Percentiles rank a stretch among this genome's conserved stretches.
phyloP scores from a whole-genome alignment of 192 early-diverging fungal species.

The Umbelopsis ramanniana region DNA sequence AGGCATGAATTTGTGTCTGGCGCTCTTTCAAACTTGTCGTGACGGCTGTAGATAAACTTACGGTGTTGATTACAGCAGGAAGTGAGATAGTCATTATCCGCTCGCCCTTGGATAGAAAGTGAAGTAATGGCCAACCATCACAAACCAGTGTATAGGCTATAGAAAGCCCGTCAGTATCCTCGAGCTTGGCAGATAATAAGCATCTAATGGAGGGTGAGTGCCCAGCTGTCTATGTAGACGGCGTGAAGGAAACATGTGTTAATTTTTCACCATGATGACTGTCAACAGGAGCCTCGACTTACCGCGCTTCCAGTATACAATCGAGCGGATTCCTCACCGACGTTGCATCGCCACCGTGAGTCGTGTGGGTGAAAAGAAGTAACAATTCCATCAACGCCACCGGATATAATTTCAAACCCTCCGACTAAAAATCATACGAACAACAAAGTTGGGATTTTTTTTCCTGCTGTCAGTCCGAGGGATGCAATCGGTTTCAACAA shows the following conservation, averaged over 20 bases:
- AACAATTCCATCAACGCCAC: conserved; percentile 36
- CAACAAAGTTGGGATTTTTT: neutral
- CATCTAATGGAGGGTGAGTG: conserved; percentile 31
- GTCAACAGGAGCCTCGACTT: neutral
- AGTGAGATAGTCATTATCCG: conserved; percentile 27
- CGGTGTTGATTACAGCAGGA: conserved; percentile 35
- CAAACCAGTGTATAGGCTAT: conserved; percentile 41
- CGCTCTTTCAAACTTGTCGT: neutral
- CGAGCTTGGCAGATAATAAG: conserved; percentile 29
- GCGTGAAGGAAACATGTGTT: neutral
- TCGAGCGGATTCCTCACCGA: conserved; percentile 37
- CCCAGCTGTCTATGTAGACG: conserved; percentile 11
- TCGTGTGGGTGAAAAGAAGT: conserved; percentile 36
- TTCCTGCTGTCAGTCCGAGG: neutral
- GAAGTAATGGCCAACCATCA: conserved; percentile 35
- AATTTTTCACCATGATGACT: neutral
- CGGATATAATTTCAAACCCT: conserved; percentile 42
- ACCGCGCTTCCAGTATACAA: conserved; percentile 11
- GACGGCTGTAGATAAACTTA: neutral
- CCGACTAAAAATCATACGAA: conserved; percentile 25
- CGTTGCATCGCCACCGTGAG: conserved; percentile 35
- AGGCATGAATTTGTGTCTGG: neutral
- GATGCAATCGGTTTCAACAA: neutral
- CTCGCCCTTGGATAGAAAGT: conserved; percentile 40
- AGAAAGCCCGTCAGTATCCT: conserved; percentile 32